Percentiles rank a stretch among this genome's conserved stretches.
These are phyloP conservation scores for Brettanomyces custersianus DNA, from an alignment of 805 yeast species.

Conservation along the genomic window DNA sequence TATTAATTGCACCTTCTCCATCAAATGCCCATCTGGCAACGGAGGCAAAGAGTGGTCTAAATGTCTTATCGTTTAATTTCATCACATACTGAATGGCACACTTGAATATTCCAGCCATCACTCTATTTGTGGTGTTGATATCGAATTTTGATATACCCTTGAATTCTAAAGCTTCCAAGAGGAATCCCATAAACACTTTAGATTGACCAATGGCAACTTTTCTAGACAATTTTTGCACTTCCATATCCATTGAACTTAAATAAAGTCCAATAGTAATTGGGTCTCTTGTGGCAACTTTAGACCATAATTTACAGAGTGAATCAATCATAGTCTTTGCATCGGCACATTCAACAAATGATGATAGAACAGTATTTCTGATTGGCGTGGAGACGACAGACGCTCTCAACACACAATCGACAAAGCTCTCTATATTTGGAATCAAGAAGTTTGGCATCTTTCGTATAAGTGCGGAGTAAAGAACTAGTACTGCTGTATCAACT, in stretches of 20 bases:
- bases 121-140: constrained; percentile 65
- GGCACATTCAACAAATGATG: constrained; percentile 54
- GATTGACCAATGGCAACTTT: constrained; percentile 69
- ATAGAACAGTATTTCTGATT: constrained; percentile 54
- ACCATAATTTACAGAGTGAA: constrained; percentile 59
- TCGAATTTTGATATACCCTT: constrained; percentile 53
- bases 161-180: constrained; percentile 64
- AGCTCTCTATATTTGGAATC: constrained; percentile 54
- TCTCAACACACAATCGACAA: constrained; percentile 48
- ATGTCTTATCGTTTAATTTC: constrained; percentile 88
- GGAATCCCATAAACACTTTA: constrained; percentile 55
- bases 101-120: constrained; percentile 67
- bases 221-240: constrained; percentile 61
- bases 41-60: constrained; percentile 84
- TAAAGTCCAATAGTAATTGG: constrained; percentile 57
- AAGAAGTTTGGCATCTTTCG: constrained; percentile 84
- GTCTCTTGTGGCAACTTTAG: constrained; percentile 26
- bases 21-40: constrained; percentile 88
- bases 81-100: constrained; percentile 72
- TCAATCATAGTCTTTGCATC: constrained; percentile 56
- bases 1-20: constrained; percentile 52
- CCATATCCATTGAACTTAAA: constrained; percentile 55
- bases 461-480: constrained; percentile 64
- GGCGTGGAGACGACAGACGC: constrained; percentile 51
- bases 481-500: constrained; percentile 62